Evolutionary conservation across 257 asterid genomes (phyloP).

Genomic region (Solanum habrochaites): DNA sequence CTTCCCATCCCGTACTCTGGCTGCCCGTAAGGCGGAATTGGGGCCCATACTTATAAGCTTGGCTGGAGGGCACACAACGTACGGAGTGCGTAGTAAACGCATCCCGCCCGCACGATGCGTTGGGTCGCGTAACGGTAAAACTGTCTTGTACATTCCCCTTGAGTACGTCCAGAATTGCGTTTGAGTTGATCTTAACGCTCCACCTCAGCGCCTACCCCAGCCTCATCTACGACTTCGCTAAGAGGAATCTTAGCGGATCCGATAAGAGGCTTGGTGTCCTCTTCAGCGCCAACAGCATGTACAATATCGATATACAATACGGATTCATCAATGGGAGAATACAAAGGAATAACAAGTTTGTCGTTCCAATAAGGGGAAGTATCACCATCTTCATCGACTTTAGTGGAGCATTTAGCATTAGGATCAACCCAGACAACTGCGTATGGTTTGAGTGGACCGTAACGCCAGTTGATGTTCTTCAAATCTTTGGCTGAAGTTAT

Average conservation of each 20-base stretch:
- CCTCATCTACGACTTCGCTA: not conserved
- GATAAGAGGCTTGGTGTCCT: conserved; percentile 4
- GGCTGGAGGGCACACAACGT: not conserved
- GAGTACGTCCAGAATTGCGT: conserved; percentile 5
- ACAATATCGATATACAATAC: not conserved
- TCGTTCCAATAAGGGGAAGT: not conserved
- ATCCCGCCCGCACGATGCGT: not conserved
- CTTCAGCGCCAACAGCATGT: not conserved
- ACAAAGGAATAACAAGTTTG: not conserved
- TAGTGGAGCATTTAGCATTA: not conserved
- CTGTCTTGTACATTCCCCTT: not conserved
- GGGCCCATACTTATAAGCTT: not conserved
- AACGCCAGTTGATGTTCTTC: conserved; percentile 8
- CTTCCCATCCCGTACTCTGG: not conserved
- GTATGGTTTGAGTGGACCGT: not conserved
- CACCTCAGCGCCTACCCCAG: not conserved
- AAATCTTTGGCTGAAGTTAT: conserved; percentile 1
- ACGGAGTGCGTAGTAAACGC: not conserved
- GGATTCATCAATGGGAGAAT: not conserved
- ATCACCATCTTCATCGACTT: not conserved
- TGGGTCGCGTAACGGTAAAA: not conserved
- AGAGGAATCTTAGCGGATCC: not conserved
- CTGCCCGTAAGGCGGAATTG: no score
- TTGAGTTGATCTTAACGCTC: not conserved
- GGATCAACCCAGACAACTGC: conserved; percentile 3